A percentile compares a stretch with the other conserved stretches of the same genome.
These are phyloP conservation scores for Ramicandelaber brevisporus DNA, from an alignment of 192 early-diverging fungal species.

Conservation along the genomic window DNA sequence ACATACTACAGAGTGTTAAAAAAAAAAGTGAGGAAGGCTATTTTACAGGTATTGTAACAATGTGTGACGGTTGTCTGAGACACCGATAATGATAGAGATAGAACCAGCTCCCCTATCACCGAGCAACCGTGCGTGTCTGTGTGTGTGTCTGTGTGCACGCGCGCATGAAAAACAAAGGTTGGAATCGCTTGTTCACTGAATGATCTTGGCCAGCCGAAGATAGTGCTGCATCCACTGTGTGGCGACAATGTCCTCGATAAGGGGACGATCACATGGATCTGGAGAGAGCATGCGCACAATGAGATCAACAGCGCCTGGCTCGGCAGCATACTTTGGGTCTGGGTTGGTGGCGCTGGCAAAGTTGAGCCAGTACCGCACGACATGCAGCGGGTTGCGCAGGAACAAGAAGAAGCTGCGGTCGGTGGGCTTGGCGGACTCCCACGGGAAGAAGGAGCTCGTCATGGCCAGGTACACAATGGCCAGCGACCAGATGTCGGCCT, in stretches of 20 bases:
- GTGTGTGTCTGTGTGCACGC: too few species aligned
- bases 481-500: constrained; percentile 65
- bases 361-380: background rate
- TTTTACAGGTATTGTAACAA: too few species aligned
- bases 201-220: too few species aligned
- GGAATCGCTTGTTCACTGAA: too few species aligned
- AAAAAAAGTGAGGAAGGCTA: too few species aligned
- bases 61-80: too few species aligned
- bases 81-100: too few species aligned
- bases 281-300: background rate
- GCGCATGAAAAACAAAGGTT: too few species aligned
- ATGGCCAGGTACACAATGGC: constrained; percentile 64
- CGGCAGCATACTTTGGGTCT: constrained; percentile 1
- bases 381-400: background rate
- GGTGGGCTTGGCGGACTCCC: constrained; percentile 22
- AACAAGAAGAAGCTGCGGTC: constrained; percentile 30
- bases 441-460: constrained; percentile 33
- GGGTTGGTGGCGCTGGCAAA: constrained; percentile 5
- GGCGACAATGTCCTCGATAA: background rate
- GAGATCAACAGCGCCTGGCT: background rate
- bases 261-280: constrained; percentile 1
- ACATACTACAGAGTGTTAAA: too few species aligned
- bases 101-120: too few species aligned
- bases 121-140: too few species aligned
- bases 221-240: constrained; percentile 1